Percentiles rank a stretch among this genome's conserved stretches.
These are phyloP conservation scores for Schoenoplectus tabernaemontani DNA, from an alignment of 202 grass and related monocot genomes.

Conservation along the genomic window DNA sequence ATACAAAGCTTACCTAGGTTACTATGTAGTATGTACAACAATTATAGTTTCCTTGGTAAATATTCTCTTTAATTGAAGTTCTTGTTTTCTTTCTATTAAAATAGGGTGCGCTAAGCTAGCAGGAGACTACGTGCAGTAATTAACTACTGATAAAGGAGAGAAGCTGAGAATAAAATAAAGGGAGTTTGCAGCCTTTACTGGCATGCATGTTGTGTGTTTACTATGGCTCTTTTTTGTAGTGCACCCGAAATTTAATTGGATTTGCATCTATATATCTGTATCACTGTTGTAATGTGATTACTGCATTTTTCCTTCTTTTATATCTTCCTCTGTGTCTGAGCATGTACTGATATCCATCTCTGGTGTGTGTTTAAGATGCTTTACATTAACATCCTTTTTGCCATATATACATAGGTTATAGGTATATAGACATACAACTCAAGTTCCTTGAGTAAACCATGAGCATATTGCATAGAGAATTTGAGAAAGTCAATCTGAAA, in stretches of 20 bases:
- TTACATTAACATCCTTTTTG: no score
- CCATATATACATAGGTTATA: no score
- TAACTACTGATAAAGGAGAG: not conserved
- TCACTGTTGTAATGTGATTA: not conserved
- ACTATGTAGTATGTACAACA: no score
- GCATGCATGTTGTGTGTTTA: not conserved
- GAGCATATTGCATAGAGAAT: no score
- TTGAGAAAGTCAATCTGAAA: no score
- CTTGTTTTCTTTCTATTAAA: not conserved
- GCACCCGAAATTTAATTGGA: not conserved
- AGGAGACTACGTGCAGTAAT: not conserved
- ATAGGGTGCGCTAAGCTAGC: constrained; percentile 21
- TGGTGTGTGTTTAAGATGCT: no score
- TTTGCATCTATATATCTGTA: not conserved
- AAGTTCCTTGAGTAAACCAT: no score
- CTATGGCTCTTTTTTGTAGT: not conserved
- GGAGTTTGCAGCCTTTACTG: not conserved
- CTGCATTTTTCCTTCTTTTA: not conserved
- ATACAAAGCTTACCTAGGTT: no score
- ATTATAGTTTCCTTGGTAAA: not conserved
- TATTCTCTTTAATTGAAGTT: not conserved
- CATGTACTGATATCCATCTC: not conserved
- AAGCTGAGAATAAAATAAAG: constrained; percentile 4
- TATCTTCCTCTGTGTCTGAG: not conserved
- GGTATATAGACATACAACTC: no score